Conservation (phyloP, 1,284 basidiomycete species). For the Marasmius fiardii region DNA sequence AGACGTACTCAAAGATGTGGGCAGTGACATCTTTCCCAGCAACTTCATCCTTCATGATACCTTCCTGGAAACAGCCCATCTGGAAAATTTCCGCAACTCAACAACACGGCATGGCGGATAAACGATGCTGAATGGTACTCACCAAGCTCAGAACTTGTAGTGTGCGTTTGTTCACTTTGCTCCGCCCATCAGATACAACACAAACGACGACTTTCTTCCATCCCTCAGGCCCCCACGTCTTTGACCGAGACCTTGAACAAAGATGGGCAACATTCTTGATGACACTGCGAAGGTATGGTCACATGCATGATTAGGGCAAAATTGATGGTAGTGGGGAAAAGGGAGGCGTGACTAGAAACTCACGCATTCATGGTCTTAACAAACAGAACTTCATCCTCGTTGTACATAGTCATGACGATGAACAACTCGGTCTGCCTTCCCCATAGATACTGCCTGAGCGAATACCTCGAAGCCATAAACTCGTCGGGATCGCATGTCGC, state of each 20-base stretch:
- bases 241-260: constrained; percentile 76
- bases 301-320: constrained; percentile 1
- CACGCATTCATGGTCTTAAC: constrained; percentile 85
- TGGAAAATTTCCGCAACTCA: constrained; percentile 23
- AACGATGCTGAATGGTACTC: constrained; percentile 20
- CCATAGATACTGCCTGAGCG: constrained; percentile 81
- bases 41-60: constrained; percentile 87
- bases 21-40: constrained; percentile 92
- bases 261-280: constrained; percentile 90
- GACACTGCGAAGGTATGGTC: constrained; percentile 44
- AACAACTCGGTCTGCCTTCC: constrained; percentile 89
- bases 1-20: constrained; percentile 86
- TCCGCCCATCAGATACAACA: constrained; percentile 88
- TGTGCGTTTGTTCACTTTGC: constrained; percentile 86
- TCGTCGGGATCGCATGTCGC: constrained; percentile 94
- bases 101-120: not conserved
- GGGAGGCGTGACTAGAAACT: constrained; percentile 25
- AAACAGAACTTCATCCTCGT: constrained; percentile 89
- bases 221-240: constrained; percentile 91
- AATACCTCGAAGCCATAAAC: constrained; percentile 76
- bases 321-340: constrained; percentile 14
- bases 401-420: constrained; percentile 97
- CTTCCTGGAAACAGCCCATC: constrained; percentile 97
- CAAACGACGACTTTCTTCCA: constrained; percentile 97
- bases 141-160: constrained; percentile 78